Evolutionary conservation across 352 stramenopile species (phyloP), one percentile per base, ranked within the genome.

Genomic region (Phytophthora sansomeana): DNA sequence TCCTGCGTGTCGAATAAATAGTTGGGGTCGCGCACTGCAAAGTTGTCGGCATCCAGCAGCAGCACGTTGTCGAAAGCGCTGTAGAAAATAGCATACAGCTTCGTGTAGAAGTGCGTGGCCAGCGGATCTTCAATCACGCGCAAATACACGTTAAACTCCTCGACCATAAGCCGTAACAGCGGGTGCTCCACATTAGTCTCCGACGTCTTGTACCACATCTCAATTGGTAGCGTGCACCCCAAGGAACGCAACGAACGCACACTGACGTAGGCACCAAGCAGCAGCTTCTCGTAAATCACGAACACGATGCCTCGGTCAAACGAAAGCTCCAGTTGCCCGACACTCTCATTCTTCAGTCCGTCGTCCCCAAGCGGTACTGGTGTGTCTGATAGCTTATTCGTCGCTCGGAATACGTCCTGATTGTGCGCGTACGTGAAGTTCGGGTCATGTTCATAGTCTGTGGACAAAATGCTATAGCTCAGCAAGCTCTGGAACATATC

Each of bases 1-100:
- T 89, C 79, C 1, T 38, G 35, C n/a, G 74, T 82, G 6, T 83
- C 75, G 50, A 96, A 95, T 57, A 90, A 75, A 77, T 85, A 87
- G 43, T 63, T 77, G 43, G 78, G 81, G 49, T 90, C 81, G 30
- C 77, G 76, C 52, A 85, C 67, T 0, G 81, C 71, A 54, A 87
- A 85, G 56, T 90, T 90, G 66, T 90, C 81, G 24, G 76, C 78
- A 44, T 87, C 81, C 44, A 90, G 52, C 41, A 90, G 63, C 67
- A 90, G 49, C 9, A 87, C 77, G 19, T 76, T 73, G 56, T 87
- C 74, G 39, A 90, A 90, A 1, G 76, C 72, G 21, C 59, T 76
- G 30, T 84, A 87, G 46, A 81, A 84, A n/a, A 87, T 63, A 1
- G 75, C 77, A 44, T 86, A 76, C 3, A 83, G 64, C 49, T 90